Conservation (phyloP, 176 grass and related monocot species). For the Leersia perrieri region DNA sequence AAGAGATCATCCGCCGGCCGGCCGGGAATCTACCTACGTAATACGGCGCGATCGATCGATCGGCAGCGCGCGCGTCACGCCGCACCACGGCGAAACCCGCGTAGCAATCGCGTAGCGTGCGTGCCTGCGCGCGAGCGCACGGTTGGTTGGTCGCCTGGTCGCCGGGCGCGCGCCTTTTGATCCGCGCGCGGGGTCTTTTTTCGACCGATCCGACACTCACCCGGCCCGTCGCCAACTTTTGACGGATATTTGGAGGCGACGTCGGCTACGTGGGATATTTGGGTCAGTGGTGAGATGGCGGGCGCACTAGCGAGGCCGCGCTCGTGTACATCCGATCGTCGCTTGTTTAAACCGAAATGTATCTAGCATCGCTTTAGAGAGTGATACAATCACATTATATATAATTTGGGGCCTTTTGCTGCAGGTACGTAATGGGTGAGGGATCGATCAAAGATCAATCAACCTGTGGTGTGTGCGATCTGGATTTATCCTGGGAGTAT, state of each 20-base stretch:
- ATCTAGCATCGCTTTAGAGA: slow-evolving; percentile 25
- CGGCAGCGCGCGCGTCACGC: neutral
- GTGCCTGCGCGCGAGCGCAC: neutral
- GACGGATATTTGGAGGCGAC: slow-evolving; percentile 34
- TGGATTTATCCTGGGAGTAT: neutral
- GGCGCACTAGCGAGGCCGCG: slow-evolving; percentile 32
- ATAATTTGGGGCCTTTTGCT: slow-evolving; percentile 16
- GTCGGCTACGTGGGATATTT: slow-evolving; percentile 11
- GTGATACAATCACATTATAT: neutral
- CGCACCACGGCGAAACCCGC: neutral
- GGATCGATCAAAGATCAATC: neutral
- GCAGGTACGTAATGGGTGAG: neutral
- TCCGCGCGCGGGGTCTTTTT: slow-evolving; percentile 16
- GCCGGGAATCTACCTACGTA: neutral
- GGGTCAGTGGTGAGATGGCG: neutral
- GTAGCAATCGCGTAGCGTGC: neutral
- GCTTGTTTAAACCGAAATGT: slow-evolving; percentile 17
- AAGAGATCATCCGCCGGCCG: too few relatives aligned
- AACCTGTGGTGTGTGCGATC: slow-evolving; percentile 14
- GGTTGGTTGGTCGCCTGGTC: neutral
- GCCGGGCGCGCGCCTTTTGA: neutral
- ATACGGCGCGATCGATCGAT: neutral
- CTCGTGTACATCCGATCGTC: neutral
- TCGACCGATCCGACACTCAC: neutral
- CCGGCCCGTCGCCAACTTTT: slow-evolving; percentile 29